phyloP scores from a whole-genome alignment of 1,284 basidiomycete genomes.

The Amylostereum chailletii region DNA sequence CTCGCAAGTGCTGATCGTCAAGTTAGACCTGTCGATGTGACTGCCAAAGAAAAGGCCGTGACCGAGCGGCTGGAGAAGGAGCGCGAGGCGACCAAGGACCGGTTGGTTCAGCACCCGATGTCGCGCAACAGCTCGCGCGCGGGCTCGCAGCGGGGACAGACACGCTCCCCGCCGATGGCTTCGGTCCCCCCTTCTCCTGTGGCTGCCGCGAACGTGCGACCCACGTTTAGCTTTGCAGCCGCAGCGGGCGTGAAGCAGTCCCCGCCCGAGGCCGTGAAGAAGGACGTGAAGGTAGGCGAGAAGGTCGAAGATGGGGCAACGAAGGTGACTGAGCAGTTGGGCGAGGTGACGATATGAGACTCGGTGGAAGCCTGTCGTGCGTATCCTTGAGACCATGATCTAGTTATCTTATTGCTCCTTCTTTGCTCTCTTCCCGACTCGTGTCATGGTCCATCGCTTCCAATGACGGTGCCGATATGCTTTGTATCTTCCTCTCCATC shows the following conservation, averaged over 20 bases:
- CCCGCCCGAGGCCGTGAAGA: neutral
- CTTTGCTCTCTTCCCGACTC: conserved; percentile 5
- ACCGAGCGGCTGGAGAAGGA: conserved; percentile 62
- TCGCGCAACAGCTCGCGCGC: conserved; percentile 65
- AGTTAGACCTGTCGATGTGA: conserved; percentile 76
- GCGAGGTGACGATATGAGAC: conserved; percentile 29
- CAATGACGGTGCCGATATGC: too few relatives aligned
- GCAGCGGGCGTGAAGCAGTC: conserved; percentile 32
- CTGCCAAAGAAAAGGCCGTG: conserved; percentile 69
- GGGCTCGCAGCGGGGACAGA: conserved; percentile 40
- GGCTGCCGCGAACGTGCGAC: conserved; percentile 11
- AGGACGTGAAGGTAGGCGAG: neutral
- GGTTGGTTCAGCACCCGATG: conserved; percentile 45
- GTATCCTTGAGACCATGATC: conserved; percentile 13
- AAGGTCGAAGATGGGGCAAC: conserved; percentile 24
- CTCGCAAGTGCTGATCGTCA: conserved; percentile 4
- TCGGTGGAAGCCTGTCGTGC: conserved; percentile 5
- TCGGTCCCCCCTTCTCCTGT: conserved; percentile 19
- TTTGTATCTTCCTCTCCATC: too few relatives aligned
- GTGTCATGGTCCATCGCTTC: too few relatives aligned
- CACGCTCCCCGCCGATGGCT: conserved; percentile 21
- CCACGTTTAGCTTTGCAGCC: conserved; percentile 59
- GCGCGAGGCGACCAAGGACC: conserved; percentile 45
- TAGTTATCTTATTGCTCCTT: conserved; percentile 14
- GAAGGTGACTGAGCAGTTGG: conserved; percentile 28